These are phyloP conservation scores for Solanum verrucosum DNA, from an alignment of 257 asterid genomes.

Conservation along the genomic window DNA sequence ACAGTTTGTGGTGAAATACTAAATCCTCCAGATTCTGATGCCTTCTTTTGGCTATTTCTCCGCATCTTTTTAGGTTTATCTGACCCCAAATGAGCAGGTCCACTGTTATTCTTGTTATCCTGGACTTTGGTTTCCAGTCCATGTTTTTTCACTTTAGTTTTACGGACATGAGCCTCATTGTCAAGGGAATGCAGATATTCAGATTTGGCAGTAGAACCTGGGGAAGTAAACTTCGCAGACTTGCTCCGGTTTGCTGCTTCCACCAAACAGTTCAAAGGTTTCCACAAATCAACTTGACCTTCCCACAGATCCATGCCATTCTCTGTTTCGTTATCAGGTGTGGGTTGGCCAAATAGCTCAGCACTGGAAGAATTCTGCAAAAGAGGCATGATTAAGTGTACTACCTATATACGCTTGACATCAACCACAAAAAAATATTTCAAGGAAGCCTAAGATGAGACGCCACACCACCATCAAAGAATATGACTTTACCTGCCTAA, in stretches of 20 bases:
- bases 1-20: conserved; percentile 61
- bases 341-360: conserved; percentile 40
- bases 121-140: conserved; percentile 52
- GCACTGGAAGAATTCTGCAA: conserved; percentile 52
- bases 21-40: conserved; percentile 41
- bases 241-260: conserved; percentile 94
- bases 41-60: conserved; percentile 60
- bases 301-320: conserved; percentile 54
- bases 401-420: neutral
- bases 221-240: conserved; percentile 50
- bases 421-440: neutral
- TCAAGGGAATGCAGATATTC: conserved; percentile 39
- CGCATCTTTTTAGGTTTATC: conserved; percentile 69
- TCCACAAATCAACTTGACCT: conserved; percentile 81
- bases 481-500: conserved; percentile 52
- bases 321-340: conserved; percentile 39
- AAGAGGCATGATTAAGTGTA: conserved; percentile 9
- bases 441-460: neutral
- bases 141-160: conserved; percentile 49
- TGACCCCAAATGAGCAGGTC: conserved; percentile 35
- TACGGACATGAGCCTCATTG: conserved; percentile 40
- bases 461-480: conserved; percentile 7
- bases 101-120: conserved; percentile 46
- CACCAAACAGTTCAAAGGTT: conserved; percentile 85
- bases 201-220: conserved; percentile 54